phyloP scores from a whole-genome alignment of 495 filamentous ascomycete genomes.

The Penicillium turbatum region DNA sequence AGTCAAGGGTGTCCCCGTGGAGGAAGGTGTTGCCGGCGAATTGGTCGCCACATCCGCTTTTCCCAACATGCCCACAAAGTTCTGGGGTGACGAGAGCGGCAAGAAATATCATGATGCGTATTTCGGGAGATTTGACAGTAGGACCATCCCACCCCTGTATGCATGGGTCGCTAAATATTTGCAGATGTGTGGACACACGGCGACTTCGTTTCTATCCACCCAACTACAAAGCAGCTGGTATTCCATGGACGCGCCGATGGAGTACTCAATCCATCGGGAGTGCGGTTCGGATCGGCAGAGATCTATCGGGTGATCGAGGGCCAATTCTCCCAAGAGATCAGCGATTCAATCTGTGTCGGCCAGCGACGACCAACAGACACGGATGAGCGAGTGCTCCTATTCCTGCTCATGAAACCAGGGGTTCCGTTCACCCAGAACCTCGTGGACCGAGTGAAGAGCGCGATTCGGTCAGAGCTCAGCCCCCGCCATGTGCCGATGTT shows the following conservation, averaged over 20 bases:
- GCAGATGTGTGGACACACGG: conserved; percentile 73
- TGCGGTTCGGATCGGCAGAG: conserved; percentile 74
- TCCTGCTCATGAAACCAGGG: conserved; percentile 56
- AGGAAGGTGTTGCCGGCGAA: conserved; percentile 64
- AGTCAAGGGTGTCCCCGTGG: conserved; percentile 49
- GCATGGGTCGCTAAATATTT: not conserved
- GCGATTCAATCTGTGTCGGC: conserved; percentile 70
- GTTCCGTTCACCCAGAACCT: conserved; percentile 50
- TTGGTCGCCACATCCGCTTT: conserved; percentile 65
- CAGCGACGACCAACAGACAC: conserved; percentile 62
- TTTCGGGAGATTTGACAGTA: conserved; percentile 61
- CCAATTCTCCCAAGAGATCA: conserved; percentile 54
- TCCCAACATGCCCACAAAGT: conserved; percentile 67
- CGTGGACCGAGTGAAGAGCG: conserved; percentile 55
- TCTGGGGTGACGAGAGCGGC: conserved; percentile 59
- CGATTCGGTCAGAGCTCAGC: conserved; percentile 60
- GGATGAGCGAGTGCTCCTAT: conserved; percentile 74
- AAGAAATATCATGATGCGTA: conserved; percentile 65
- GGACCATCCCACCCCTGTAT: not conserved
- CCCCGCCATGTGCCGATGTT: conserved; percentile 72
- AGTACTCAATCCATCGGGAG: conserved; percentile 72
- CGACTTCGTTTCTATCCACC: conserved; percentile 70
- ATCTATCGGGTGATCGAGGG: conserved; percentile 71
- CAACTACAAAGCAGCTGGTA: conserved; percentile 56
- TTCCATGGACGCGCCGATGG: conserved; percentile 75